phyloP scores from a whole-genome alignment of 441 rosid genomes.

The Populus tomentosa region DNA sequence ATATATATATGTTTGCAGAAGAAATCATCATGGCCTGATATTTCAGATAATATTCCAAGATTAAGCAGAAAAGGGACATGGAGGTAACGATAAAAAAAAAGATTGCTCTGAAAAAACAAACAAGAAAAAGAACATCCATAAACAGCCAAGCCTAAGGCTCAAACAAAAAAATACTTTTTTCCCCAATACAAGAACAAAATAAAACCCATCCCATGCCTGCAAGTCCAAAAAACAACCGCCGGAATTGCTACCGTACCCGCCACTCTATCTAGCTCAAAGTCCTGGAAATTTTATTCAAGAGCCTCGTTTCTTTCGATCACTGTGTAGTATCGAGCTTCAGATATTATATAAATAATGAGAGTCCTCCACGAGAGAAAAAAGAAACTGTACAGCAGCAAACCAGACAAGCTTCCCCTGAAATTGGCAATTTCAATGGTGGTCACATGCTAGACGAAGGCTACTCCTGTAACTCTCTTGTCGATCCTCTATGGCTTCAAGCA shows the following conservation, averaged over 20 bases:
- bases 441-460: too few relatives aligned
- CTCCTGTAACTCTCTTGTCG: too few relatives aligned
- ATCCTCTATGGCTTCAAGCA: slow-evolving; percentile 36
- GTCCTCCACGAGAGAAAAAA: background rate
- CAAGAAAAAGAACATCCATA: background rate
- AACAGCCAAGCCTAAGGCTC: background rate
- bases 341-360: too few relatives aligned
- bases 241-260: background rate
- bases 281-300: background rate
- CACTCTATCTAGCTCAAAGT: background rate
- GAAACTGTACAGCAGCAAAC: slow-evolving; percentile 26
- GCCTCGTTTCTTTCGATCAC: background rate
- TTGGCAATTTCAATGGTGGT: background rate
- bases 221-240: too few relatives aligned
- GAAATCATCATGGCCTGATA: slow-evolving; percentile 16
- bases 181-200: background rate
- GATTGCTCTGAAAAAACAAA: background rate
- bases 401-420: background rate
- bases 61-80: background rate
- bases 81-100: background rate
- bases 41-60: slow-evolving; percentile 26
- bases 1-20: background rate
- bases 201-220: background rate
- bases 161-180: too few relatives aligned
- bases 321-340: background rate